Evolutionary conservation across 2,329 filamentous ascomycete genomes (phyloP), one percentile per base, ranked within the genome.

Genomic region (Colletotrichum plurivorum): DNA sequence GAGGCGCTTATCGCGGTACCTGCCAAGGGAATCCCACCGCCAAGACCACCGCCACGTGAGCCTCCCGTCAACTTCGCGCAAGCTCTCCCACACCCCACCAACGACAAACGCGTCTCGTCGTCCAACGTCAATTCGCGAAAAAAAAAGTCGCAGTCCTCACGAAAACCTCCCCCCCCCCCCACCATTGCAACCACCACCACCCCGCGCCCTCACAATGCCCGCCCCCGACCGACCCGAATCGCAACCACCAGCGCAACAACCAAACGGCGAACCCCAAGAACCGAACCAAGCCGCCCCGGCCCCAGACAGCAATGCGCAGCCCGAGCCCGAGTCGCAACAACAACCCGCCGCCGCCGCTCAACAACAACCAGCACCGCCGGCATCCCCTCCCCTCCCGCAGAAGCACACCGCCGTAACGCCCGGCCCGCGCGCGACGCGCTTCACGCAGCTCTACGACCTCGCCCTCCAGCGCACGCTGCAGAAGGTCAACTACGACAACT

Each of bases 381-480:
- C 74, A 22, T 81, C 82, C 8, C 80, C 82, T 22, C 81, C 81
- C 22, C 78, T 84, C 1, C 84, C 83, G 1, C 72, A 77, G 55
- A 80, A 80, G 22, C 82, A 83, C 75, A 82, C 80, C 12, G 76
- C 83, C 39, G 77, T 79, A 51, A 80, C 84, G 0, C 88, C 89
- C 0, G 89, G 89, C 54, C 86, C 86, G 3, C 88, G 89, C 72
- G 89, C 89, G 2, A 73, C 80, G 31, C 84, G 86, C 52, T 84
- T 91, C 67, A 83, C 85, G 60, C 80, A 84, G 62, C 81, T 90
- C 41, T 90, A 89, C 75, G 81, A 82, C 62, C 79, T 82, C 66
- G 84, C 84, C 31, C 83, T 91, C 25, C 72, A 78, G 53, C 79
- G 82, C 66, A 90, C 89, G 2, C 83, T 91, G 39, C 67, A 67